Evolutionary conservation across 768 basidiomycete species (phyloP).

Genomic region (Mrakia gelida): DNA sequence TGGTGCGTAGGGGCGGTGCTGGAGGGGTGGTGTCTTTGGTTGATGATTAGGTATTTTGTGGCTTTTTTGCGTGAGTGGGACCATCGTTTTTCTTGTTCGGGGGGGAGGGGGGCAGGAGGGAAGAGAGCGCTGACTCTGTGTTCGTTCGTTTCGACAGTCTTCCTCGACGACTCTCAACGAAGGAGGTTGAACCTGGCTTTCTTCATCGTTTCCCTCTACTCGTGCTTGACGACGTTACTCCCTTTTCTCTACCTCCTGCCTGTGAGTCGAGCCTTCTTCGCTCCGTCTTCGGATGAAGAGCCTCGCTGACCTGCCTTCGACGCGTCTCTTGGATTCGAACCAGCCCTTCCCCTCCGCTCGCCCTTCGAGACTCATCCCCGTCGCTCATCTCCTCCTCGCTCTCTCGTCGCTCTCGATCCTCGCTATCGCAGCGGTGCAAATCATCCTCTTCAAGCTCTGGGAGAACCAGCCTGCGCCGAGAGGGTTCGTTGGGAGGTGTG

Average conservation of each 20-base stretch:
- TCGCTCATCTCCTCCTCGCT: background rate
- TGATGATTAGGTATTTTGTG: constrained; percentile 17
- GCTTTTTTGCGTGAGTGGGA: constrained; percentile 8
- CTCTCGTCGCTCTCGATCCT: constrained; percentile 8
- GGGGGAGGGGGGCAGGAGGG: background rate
- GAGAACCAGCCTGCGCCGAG: background rate
- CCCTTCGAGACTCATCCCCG: background rate
- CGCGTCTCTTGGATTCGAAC: background rate
- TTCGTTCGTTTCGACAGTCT: background rate
- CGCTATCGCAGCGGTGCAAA: constrained; percentile 4
- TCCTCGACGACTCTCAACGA: background rate
- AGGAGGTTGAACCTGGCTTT: constrained; percentile 10
- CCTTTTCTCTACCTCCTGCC: background rate
- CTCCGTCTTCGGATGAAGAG: background rate
- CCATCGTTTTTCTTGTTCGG: background rate
- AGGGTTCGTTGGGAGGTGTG: constrained; percentile 16
- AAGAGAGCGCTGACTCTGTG: background rate
- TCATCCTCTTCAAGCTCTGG: constrained; percentile 16
- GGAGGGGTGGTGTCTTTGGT: background rate
- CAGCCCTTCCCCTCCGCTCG: background rate
- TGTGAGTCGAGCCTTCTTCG: background rate
- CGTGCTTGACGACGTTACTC: background rate
- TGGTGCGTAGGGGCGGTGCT: background rate
- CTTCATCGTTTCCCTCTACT: constrained; percentile 14
- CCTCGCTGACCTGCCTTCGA: background rate